Percentiles rank a stretch among this genome's conserved stretches.
phyloP scores from a whole-genome alignment of 2,329 filamentous ascomycete species.

The Lachnellula suecica region DNA sequence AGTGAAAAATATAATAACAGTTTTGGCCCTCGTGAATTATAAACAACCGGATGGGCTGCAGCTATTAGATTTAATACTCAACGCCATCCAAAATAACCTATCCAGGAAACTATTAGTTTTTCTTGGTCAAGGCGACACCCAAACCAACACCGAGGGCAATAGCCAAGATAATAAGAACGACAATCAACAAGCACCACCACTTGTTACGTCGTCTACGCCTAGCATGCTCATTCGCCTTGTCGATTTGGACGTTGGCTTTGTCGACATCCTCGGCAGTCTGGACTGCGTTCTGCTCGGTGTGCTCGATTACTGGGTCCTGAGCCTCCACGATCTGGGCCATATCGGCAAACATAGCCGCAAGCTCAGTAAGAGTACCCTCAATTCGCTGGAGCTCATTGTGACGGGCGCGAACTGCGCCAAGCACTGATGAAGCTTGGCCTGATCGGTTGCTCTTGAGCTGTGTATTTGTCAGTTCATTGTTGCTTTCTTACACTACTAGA shows the following conservation, averaged over 20 bases:
- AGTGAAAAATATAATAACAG: slow-evolving; percentile 3
- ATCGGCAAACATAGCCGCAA: slow-evolving; percentile 70
- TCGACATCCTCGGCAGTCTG: slow-evolving; percentile 66
- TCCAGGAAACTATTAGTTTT: slow-evolving; percentile 1
- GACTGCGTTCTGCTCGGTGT: slow-evolving; percentile 64
- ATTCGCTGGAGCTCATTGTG: slow-evolving; percentile 84
- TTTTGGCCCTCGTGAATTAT: not conserved
- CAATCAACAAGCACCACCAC: slow-evolving; percentile 73
- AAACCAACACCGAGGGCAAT: slow-evolving; percentile 53
- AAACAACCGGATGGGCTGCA: not conserved
- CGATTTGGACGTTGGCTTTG: slow-evolving; percentile 68
- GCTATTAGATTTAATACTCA: slow-evolving; percentile 1
- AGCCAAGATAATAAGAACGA: slow-evolving; percentile 56
- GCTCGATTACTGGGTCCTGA: slow-evolving; percentile 64
- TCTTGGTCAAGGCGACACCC: slow-evolving; percentile 30
- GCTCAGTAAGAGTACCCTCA: slow-evolving; percentile 70
- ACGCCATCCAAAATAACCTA: slow-evolving; percentile 3
- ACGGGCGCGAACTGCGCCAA: slow-evolving; percentile 76
- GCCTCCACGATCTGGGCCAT: slow-evolving; percentile 72
- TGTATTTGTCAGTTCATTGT: slow-evolving; percentile 18
- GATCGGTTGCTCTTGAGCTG: slow-evolving; percentile 75
- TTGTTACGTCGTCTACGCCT: slow-evolving; percentile 71
- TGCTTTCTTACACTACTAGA: not conserved
- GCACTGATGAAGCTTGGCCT: slow-evolving; percentile 69
- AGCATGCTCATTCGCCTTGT: slow-evolving; percentile 66